Base-by-base conservation (phyloP, 2,329 filamentous ascomycete genomes). In the Botrytis byssoidea region DNA sequence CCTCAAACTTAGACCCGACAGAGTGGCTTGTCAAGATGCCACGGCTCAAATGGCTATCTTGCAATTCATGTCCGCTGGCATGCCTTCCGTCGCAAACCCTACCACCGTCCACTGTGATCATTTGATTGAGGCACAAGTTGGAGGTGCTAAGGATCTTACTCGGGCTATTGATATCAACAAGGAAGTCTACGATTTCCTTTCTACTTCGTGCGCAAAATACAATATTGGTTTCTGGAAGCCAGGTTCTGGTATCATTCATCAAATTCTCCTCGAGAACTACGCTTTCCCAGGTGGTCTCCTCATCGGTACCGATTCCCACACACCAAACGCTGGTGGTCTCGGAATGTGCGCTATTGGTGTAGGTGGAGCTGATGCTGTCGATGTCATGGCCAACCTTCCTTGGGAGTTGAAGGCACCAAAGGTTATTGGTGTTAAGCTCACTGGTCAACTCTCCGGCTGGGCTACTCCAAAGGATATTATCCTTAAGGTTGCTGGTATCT, bases 201-300 rank as follows among this genome's bases (percentile, higher is more conserved):
- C 94, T 76, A 91, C 91, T 77, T 93, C 95, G 78, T 98, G 95
- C 84, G 95, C 95, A 82, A 99, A 98, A 88, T 99, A 98, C 89
- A 95, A 98, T 89, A 98, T 98, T 84, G 96, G 96, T 88, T 98
- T 98, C 92, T 99, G 96, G 96, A 94, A 90, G 85, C 96, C 96
- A 78, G 96, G 96, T 80, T 98, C 95, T 83, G 96, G 96, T 89
- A 99, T 98, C 84, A 99, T 99, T 81, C 96, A 99, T 87, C 96
- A 98, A 88, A 98, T 98, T 82, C 86, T 98, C 77, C 90, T 98
- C 74, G 96, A 99, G 88, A 98, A 98, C 89, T 98, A 98, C 84
- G 95, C 95, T 83, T 98, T 98, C 92, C 96, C 96, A 78, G 96
- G 96, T 89, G 95, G 92, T 89, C 90, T 99, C 74, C 90, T 99